These are phyloP conservation scores for Pinus albicaulis DNA, from an alignment of 75 land plant genomes.

Conservation along the genomic window DNA sequence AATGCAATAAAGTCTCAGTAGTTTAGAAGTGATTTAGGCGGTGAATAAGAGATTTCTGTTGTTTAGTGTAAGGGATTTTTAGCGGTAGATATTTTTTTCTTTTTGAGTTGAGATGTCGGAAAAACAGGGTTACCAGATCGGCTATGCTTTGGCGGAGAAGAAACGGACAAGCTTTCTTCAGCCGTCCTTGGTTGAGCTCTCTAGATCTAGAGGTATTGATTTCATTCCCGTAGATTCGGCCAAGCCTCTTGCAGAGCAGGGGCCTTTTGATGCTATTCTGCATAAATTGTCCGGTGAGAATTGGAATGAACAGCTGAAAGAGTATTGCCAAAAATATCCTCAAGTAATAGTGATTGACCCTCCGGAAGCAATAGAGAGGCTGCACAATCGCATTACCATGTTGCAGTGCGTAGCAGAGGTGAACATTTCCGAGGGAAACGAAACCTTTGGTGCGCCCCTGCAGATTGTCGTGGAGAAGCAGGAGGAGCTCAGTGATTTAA, in stretches of 20 bases:
- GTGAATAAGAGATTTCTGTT: too few relatives aligned
- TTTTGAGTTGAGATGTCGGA: background rate
- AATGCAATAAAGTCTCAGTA: too few relatives aligned
- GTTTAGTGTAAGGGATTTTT: too few relatives aligned
- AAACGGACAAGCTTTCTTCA: constrained; percentile 41
- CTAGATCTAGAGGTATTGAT: constrained; percentile 30
- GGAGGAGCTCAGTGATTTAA: constrained; percentile 8
- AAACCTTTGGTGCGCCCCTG: constrained; percentile 38
- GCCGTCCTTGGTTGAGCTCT: constrained; percentile 34
- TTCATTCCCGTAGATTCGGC: constrained; percentile 28
- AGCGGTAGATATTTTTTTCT: too few relatives aligned
- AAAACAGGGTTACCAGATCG: constrained; percentile 8
- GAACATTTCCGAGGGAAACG: constrained; percentile 11
- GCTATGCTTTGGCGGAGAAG: constrained; percentile 40
- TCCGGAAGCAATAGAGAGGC: constrained; percentile 37
- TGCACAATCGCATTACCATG: constrained; percentile 56
- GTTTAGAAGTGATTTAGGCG: too few relatives aligned
- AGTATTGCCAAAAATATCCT: constrained; percentile 28
- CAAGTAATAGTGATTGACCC: constrained; percentile 45
- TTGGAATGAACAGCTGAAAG: constrained; percentile 29
- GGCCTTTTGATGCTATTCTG: constrained; percentile 55
- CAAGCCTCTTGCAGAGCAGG: constrained; percentile 36
- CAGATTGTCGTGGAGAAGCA: constrained; percentile 36
- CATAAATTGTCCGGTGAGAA: constrained; percentile 40
- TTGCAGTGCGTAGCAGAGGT: constrained; percentile 39